Evolutionary conservation across 2,329 filamentous ascomycete genomes (phyloP).

Genomic region (Fusarium agapanthi): DNA sequence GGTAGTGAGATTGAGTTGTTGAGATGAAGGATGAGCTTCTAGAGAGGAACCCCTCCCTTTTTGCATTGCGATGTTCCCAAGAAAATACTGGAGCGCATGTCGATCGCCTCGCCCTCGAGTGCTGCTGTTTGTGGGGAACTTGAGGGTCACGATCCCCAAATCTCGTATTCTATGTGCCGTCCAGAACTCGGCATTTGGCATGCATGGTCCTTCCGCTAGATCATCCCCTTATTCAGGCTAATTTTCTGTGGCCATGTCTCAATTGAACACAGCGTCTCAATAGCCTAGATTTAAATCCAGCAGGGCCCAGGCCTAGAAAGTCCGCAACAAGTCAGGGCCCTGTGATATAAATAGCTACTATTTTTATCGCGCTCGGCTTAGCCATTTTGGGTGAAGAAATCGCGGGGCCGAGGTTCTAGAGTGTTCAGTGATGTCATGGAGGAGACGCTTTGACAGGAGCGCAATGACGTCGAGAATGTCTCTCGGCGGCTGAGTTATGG

Average conservation of each 20-base stretch:
- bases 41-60: background rate
- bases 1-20: background rate
- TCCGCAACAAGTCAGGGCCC: background rate
- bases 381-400: background rate
- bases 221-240: background rate
- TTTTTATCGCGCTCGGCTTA: background rate
- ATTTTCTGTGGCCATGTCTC: background rate
- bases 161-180: slow-evolving; percentile 25
- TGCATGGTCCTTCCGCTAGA: background rate
- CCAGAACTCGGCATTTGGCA: slow-evolving; percentile 6
- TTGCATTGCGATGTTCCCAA: background rate
- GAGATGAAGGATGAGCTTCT: background rate
- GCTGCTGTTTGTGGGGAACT: slow-evolving; percentile 10
- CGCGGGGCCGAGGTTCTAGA: background rate
- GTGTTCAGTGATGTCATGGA: background rate
- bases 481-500: background rate
- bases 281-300: background rate
- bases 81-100: background rate
- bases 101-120: background rate
- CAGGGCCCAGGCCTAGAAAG: background rate
- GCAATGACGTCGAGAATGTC: background rate
- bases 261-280: background rate
- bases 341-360: slow-evolving; percentile 2
- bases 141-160: slow-evolving; percentile 17
- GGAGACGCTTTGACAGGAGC: background rate